Base-by-base conservation (phyloP, 2,329 filamentous ascomycete genomes). In the Beauveria rudraprayagi region DNA sequence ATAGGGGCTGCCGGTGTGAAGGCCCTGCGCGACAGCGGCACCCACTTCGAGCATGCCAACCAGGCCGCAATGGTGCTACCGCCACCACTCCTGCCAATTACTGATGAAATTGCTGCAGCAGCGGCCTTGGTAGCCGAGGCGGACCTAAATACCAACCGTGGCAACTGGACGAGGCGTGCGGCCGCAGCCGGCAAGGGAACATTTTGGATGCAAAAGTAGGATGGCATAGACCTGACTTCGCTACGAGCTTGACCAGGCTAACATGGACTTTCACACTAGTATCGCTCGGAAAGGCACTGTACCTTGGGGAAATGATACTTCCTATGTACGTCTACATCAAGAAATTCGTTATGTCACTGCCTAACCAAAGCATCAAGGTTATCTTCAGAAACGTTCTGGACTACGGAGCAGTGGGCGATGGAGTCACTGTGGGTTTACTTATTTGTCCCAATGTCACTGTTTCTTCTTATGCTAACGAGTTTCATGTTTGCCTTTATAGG, bases 81-180 rank as follows among this genome's bases (percentile, higher is more conserved):
- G 14, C 50, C 50, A n/a, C 43, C 62, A 19, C 63, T 67, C 9
- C 59, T 68, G 3, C 37, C 56, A 2, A 67, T 69, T 50, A 70
- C 64, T 9, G 62, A 64, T 4, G 65, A 66, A 57, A 68, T 70
- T 17, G 66, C 65, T 17, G 22, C 9, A 8, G 68, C 68, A 2
- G 68, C 68, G 7, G 67, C 68, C 1, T 64, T 70, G 6, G 60
- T 69, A 0, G 60, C 67, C 17, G 67, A 70, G 52, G 64, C 64
- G 1, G 66, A 68, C 16, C 54, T 64, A 9, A 61, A 60, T 7
- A 8, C 8, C 46, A 55, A 52, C 19, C 26, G 26, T 48, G 43
- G n/a, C 22, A 58, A 58, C 47, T 2, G 26, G 10, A 60, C 58
- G 14, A 60, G 26, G n/a, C 57, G 37, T 6, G 57, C 48, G 4